These are phyloP conservation scores for Wickerhamomyces tratensis DNA, from an alignment of 805 yeast species.

Conservation along the genomic window DNA sequence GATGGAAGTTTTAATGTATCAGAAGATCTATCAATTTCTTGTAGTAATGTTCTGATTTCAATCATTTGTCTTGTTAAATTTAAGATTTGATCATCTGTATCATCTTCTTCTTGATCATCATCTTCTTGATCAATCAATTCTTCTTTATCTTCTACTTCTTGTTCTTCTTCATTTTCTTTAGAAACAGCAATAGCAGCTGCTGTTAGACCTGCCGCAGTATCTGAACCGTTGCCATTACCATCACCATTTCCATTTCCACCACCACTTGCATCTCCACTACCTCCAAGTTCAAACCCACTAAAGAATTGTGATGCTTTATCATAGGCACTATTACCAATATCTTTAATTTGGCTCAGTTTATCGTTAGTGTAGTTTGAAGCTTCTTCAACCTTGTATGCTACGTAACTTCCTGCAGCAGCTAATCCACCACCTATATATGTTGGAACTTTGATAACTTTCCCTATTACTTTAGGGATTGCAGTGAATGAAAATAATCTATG, in stretches of 20 bases:
- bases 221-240: conserved; percentile 23
- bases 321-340: conserved; percentile 43
- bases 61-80: conserved; percentile 93
- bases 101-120: conserved; percentile 42
- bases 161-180: conserved; percentile 35
- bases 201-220: conserved; percentile 46
- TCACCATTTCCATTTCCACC: conserved; percentile 14
- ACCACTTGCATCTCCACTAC: conserved; percentile 21
- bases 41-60: conserved; percentile 76
- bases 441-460: conserved; percentile 52
- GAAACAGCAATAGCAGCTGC: conserved; percentile 40
- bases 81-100: conserved; percentile 72
- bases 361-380: conserved; percentile 67
- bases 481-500: conserved; percentile 13
- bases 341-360: conserved; percentile 51
- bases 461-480: conserved; percentile 42
- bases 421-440: conserved; percentile 83
- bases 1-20: conserved; percentile 82
- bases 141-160: conserved; percentile 30
- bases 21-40: conserved; percentile 61
- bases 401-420: conserved; percentile 92
- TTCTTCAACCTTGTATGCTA: conserved; percentile 86
- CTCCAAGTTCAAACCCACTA: conserved; percentile 16
- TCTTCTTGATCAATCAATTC: conserved; percentile 30
- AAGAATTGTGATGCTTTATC: conserved; percentile 25